Conservation (phyloP, 495 filamentous ascomycete genomes). For the Podospora australis region DNA sequence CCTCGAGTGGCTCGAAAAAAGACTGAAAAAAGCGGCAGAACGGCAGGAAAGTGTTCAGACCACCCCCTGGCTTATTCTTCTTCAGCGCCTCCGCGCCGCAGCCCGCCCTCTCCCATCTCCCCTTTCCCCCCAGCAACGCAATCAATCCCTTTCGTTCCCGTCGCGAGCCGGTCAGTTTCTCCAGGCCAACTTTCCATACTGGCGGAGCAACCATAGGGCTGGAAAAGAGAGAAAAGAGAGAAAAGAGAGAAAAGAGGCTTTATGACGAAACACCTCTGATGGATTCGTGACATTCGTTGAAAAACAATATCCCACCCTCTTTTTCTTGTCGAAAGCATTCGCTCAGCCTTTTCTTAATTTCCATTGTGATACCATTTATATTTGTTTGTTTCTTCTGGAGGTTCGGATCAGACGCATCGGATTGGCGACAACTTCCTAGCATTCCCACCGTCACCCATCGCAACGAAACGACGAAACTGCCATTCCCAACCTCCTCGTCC, state of each 20-base stretch:
- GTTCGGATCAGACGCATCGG: background rate
- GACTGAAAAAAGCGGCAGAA: no score
- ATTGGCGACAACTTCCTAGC: background rate
- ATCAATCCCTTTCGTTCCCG: background rate
- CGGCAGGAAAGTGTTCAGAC: no score
- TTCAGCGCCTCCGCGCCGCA: no score
- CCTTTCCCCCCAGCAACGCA: conserved; percentile 28
- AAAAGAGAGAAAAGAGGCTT: no score
- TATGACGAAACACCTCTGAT: background rate
- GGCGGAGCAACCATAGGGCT: conserved; percentile 21
- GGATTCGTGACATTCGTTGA: conserved; percentile 1
- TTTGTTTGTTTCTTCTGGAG: background rate
- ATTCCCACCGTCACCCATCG: conserved; percentile 5
- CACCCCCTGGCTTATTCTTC: background rate
- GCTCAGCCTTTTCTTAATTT: background rate
- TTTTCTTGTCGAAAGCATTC: no score
- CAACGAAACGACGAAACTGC: no score
- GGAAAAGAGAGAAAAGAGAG: no score
- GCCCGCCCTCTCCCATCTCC: no score
- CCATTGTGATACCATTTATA: no score
- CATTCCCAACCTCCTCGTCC: background rate
- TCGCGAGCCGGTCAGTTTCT: conserved; percentile 13
- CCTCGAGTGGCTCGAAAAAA: background rate
- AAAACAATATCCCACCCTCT: conserved; percentile 1
- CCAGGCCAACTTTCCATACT: conserved; percentile 22